These are phyloP conservation scores for Parsonsia alboflavescens DNA, from an alignment of 257 asterid genomes.

Conservation along the genomic window DNA sequence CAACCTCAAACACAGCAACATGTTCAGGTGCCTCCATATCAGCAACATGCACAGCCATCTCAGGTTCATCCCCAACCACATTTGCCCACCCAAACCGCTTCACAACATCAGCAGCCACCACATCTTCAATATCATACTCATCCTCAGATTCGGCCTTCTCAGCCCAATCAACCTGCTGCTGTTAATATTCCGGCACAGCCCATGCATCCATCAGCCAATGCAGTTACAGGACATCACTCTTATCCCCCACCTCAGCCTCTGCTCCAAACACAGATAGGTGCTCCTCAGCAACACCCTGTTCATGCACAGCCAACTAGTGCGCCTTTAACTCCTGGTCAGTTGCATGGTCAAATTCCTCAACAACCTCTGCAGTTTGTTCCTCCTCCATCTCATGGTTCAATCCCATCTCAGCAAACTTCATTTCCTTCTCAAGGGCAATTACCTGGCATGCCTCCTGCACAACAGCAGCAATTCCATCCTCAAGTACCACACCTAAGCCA, in stretches of 20 bases:
- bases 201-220: constrained; percentile 40
- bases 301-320: constrained; percentile 41
- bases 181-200: constrained; percentile 37
- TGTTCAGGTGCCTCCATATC: constrained; percentile 51
- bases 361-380: constrained; percentile 53
- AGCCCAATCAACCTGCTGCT: constrained; percentile 43
- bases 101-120: constrained; percentile 44
- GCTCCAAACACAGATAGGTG: constrained; percentile 47
- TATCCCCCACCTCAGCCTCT: constrained; percentile 54
- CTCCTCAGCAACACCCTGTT: constrained; percentile 39
- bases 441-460: constrained; percentile 30
- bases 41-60: constrained; percentile 35
- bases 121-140: constrained; percentile 36
- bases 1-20: constrained; percentile 49
- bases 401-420: constrained; percentile 39
- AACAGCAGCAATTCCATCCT: constrained; percentile 52
- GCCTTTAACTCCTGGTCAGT: constrained; percentile 40
- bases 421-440: constrained; percentile 50
- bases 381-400: constrained; percentile 42
- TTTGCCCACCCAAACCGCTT: constrained; percentile 35
- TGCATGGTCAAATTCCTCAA: constrained; percentile 48
- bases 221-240: constrained; percentile 61
- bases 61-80: constrained; percentile 21
- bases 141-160: constrained; percentile 48
- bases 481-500: constrained; percentile 41